Conservation (phyloP, 108 stramenopile genomes). For the Cyclotella cryptica region DNA sequence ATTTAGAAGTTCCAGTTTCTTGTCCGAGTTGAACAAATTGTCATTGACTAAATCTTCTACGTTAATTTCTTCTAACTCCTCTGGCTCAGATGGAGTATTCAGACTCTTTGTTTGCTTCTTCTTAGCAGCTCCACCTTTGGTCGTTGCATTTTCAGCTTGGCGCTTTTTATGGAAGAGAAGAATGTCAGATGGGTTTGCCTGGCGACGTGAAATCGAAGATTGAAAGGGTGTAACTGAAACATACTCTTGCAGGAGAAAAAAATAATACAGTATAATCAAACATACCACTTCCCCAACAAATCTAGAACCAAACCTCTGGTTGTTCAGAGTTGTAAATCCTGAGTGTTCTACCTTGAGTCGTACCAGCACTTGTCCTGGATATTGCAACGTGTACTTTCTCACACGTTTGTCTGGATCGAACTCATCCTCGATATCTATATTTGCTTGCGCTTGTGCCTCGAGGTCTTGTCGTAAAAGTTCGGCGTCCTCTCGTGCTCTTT, state of each 20-base stretch:
- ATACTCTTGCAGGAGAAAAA: background rate
- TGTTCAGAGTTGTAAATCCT: slow-evolving; percentile 91
- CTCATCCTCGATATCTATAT: slow-evolving; percentile 35
- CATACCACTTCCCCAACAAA: slow-evolving; percentile 89
- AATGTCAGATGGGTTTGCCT: slow-evolving; percentile 90
- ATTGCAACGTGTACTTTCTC: slow-evolving; percentile 60
- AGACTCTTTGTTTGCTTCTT: slow-evolving; percentile 27
- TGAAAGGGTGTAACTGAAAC: background rate
- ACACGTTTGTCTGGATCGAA: slow-evolving; percentile 45
- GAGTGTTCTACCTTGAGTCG: slow-evolving; percentile 96
- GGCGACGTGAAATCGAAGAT: background rate
- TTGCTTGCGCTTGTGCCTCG: slow-evolving; percentile 32
- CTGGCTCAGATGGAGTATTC: slow-evolving; percentile 76
- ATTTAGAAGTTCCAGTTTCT: slow-evolving; percentile 77
- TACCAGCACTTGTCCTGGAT: slow-evolving; percentile 89
- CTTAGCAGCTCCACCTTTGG: slow-evolving; percentile 16
- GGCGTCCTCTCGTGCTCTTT: slow-evolving; percentile 47
- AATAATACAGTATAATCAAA: background rate
- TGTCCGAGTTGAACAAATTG: slow-evolving; percentile 69
- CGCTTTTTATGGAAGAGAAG: slow-evolving; percentile 82
- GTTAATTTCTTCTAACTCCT: slow-evolving; percentile 79
- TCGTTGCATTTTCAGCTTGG: slow-evolving; percentile 33
- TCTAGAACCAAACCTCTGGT: slow-evolving; percentile 90
- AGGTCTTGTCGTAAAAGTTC: slow-evolving; percentile 36
- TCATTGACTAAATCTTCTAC: slow-evolving; percentile 88